Conservation (phyloP, 495 filamentous ascomycete species). For the Penicillium manginii region DNA sequence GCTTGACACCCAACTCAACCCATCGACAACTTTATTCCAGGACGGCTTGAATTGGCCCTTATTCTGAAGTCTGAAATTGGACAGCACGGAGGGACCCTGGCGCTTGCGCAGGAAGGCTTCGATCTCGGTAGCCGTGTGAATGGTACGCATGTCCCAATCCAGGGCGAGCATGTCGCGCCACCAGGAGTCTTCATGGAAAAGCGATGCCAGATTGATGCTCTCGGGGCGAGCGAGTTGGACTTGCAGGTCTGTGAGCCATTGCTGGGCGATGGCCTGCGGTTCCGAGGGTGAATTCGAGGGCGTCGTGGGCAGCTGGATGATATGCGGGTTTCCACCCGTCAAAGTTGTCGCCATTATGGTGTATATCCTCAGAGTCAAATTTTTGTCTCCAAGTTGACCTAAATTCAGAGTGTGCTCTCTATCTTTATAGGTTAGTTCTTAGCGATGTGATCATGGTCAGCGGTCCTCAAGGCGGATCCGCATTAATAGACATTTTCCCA, state of each 20-base stretch:
- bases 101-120: slow-evolving; percentile 46
- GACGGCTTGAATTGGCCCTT: slow-evolving; percentile 46
- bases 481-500: slow-evolving; percentile 8
- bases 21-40: slow-evolving; percentile 43
- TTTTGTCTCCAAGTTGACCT: background rate
- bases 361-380: background rate
- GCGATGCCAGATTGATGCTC: slow-evolving; percentile 13
- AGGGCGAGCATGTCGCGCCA: slow-evolving; percentile 67
- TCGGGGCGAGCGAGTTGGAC: slow-evolving; percentile 24
- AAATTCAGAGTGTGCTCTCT: background rate
- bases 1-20: slow-evolving; percentile 53
- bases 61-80: slow-evolving; percentile 44
- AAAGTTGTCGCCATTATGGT: slow-evolving; percentile 29
- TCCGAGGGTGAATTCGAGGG: slow-evolving; percentile 23
- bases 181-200: slow-evolving; percentile 62
- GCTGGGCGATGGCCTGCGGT: slow-evolving; percentile 33
- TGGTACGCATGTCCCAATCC: slow-evolving; percentile 61
- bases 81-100: slow-evolving; percentile 37
- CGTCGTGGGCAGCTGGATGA: slow-evolving; percentile 38
- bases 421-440: background rate
- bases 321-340: slow-evolving; percentile 33
- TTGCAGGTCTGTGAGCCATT: slow-evolving; percentile 42
- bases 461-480: background rate
- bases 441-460: background rate
- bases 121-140: slow-evolving; percentile 55